A percentile compares a stretch with the other conserved stretches of the same genome.
Conservation (phyloP, 2,329 filamentous ascomycete genomes). For the Pseudogymnoascus destructans region DNA sequence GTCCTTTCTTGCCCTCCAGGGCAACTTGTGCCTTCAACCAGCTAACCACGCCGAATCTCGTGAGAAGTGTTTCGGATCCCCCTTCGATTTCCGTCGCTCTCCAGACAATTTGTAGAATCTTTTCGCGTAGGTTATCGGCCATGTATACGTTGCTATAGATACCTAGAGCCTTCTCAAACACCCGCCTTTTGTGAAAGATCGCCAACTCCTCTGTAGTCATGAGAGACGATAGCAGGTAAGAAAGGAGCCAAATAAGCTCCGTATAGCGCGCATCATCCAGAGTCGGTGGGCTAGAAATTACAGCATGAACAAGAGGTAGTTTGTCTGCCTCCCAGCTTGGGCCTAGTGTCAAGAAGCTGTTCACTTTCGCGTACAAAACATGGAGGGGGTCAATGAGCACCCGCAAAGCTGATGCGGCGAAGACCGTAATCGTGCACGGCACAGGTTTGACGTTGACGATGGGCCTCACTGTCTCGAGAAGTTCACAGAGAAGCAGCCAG, state of each 20-base stretch:
- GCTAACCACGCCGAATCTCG: conserved; percentile 57
- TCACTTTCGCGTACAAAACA: conserved; percentile 74
- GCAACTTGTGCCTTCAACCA: conserved; percentile 57
- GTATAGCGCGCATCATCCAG: conserved; percentile 60
- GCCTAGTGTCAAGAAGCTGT: conserved; percentile 65
- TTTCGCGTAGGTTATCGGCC: conserved; percentile 41
- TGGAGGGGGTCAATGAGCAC: conserved; percentile 68
- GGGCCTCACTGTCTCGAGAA: conserved; percentile 57
- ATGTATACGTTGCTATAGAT: conserved; percentile 56
- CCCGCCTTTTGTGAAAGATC: conserved; percentile 45
- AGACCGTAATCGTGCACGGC: conserved; percentile 62
- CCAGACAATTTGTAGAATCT: conserved; percentile 49
- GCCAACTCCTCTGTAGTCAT: conserved; percentile 45
- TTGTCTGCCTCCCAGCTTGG: conserved; percentile 65
- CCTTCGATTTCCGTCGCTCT: conserved; percentile 53
- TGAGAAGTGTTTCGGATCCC: conserved; percentile 69
- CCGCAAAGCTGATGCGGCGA: conserved; percentile 55
- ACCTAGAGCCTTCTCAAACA: conserved; percentile 64
- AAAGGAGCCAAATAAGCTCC: conserved; percentile 63
- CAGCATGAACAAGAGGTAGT: conserved; percentile 54
- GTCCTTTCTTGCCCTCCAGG: conserved; percentile 34
- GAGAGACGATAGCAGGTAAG: conserved; percentile 56
- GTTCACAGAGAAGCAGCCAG: conserved; percentile 66
- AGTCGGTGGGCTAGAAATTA: conserved; percentile 52
- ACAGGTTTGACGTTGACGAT: conserved; percentile 44